A percentile compares a stretch with the other conserved stretches of the same genome.
Conservation (phyloP, 2,329 filamentous ascomycete genomes). For the Aspergillus sp. region DNA sequence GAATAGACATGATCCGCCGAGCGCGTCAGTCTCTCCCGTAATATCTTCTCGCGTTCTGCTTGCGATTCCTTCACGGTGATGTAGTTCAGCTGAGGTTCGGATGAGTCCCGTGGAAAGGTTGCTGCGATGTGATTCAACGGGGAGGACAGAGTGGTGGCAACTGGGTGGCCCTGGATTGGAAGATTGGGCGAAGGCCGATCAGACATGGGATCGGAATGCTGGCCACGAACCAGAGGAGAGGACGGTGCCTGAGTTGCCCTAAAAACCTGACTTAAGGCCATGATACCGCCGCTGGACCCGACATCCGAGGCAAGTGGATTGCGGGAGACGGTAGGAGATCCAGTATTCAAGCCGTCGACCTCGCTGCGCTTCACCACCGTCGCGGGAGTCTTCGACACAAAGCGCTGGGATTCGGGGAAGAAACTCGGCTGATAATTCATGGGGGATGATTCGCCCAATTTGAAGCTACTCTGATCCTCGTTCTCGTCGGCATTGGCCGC, state of each 20-base stretch:
- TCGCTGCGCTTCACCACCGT: slow-evolving; percentile 36
- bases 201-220: slow-evolving; percentile 40
- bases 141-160: slow-evolving; percentile 37
- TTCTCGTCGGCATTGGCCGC: slow-evolving; percentile 50
- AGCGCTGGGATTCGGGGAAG: slow-evolving; percentile 49
- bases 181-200: slow-evolving; percentile 52
- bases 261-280: slow-evolving; percentile 50
- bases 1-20: slow-evolving; percentile 36
- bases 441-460: slow-evolving; percentile 37
- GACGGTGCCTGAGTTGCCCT: slow-evolving; percentile 49
- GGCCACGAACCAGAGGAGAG: slow-evolving; percentile 42
- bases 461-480: slow-evolving; percentile 36
- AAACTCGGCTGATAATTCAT: slow-evolving; percentile 37
- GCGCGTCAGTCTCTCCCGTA: slow-evolving; percentile 32
- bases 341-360: slow-evolving; percentile 25
- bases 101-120: slow-evolving; percentile 35
- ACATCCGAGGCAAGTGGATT: slow-evolving; percentile 43
- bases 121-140: slow-evolving; percentile 34
- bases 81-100: slow-evolving; percentile 45
- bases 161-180: slow-evolving; percentile 40
- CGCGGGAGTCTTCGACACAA: slow-evolving; percentile 43
- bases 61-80: slow-evolving; percentile 49
- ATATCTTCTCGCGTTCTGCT: slow-evolving; percentile 36
- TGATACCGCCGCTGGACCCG: slow-evolving; percentile 38
- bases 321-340: slow-evolving; percentile 41